Evolutionary conservation across 1,139 yeast species (phyloP).

Genomic region (Blastobotrys capitulatus): DNA sequence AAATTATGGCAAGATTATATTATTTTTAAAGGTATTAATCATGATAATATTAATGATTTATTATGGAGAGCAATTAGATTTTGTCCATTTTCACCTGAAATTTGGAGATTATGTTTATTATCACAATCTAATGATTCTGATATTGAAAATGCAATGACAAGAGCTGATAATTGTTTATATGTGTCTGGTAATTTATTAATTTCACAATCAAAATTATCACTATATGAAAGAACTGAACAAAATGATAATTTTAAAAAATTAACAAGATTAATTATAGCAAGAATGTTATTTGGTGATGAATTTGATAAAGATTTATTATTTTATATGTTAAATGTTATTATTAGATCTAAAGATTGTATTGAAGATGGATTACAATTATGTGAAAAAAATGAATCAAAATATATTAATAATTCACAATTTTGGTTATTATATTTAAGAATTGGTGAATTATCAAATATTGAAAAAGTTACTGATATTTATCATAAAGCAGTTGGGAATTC

Average conservation of each 20-base stretch:
- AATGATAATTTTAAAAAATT: no score
- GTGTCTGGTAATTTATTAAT: background rate
- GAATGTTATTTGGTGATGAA: no score
- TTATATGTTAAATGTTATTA: no score
- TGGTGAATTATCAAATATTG: background rate
- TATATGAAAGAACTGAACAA: background rate
- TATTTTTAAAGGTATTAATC: slow-evolving; percentile 10
- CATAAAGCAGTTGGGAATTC: background rate
- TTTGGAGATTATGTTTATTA: slow-evolving; percentile 24
- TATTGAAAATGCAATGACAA: background rate
- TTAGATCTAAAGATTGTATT: background rate
- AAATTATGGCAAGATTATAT: slow-evolving; percentile 32
- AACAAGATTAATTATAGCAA: no score
- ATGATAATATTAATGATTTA: background rate
- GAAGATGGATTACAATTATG: background rate
- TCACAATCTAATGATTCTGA: background rate
- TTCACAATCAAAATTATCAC: background rate
- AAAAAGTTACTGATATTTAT: background rate
- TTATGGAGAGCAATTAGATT: slow-evolving; percentile 23
- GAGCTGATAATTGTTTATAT: background rate
- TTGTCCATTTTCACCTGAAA: slow-evolving; percentile 26
- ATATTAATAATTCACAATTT: background rate
- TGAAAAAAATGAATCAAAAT: background rate
- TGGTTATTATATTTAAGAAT: background rate
- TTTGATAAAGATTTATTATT: background rate